phyloP scores from a whole-genome alignment of 2,329 filamentous ascomycete genomes.

The Cladosporium sp. region DNA sequence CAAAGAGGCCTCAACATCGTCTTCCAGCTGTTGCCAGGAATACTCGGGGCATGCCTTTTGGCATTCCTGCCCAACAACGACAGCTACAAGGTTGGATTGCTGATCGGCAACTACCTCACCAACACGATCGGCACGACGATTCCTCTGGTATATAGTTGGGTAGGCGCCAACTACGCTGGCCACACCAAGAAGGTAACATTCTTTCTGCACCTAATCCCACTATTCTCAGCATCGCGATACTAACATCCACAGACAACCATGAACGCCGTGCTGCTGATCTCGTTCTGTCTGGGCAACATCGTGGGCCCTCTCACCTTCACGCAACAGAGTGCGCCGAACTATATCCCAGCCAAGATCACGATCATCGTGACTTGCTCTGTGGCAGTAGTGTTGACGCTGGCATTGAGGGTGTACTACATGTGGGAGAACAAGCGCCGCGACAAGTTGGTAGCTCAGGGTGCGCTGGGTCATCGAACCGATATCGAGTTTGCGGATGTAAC shows the following conservation, averaged over 20 bases:
- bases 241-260: slow-evolving; percentile 43
- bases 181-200: slow-evolving; percentile 65
- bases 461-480: slow-evolving; percentile 5
- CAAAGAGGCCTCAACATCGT: slow-evolving; percentile 32
- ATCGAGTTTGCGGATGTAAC: slow-evolving; percentile 32
- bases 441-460: slow-evolving; percentile 22
- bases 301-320: slow-evolving; percentile 43
- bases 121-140: slow-evolving; percentile 42
- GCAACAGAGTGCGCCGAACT: slow-evolving; percentile 38
- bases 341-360: slow-evolving; percentile 46
- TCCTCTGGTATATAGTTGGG: slow-evolving; percentile 39
- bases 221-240: not conserved
- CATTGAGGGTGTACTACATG: slow-evolving; percentile 53
- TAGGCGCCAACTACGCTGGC: slow-evolving; percentile 62
- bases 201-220: not conserved
- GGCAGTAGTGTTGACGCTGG: slow-evolving; percentile 42
- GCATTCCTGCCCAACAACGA: slow-evolving; percentile 30
- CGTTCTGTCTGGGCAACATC: slow-evolving; percentile 39
- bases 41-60: slow-evolving; percentile 34
- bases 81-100: slow-evolving; percentile 44
- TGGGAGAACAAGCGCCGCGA: slow-evolving; percentile 45
- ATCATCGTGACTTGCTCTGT: slow-evolving; percentile 40
- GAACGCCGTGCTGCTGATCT: slow-evolving; percentile 33
- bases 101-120: slow-evolving; percentile 43
- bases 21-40: slow-evolving; percentile 29